Base-by-base conservation (phyloP, 2,329 filamentous ascomycete species). In the Penicillium sp. region DNA sequence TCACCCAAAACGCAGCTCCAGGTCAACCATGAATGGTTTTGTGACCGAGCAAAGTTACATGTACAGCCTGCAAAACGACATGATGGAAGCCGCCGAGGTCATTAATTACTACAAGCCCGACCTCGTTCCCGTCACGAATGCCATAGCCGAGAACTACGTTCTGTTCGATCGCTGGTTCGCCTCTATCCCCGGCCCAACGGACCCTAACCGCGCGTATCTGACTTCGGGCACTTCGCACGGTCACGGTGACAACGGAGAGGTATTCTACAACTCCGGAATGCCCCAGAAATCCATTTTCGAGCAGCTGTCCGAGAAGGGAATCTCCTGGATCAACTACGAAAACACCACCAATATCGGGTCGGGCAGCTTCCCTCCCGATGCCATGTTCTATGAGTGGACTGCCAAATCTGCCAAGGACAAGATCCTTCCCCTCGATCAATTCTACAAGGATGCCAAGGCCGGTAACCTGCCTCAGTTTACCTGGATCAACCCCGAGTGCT, bases 401-500 rank as follows among this genome's bases (percentile, higher is more conserved):
- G 55, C 63, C 5, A 58, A 60, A 4, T 68, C 65, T 30, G 70
- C 70, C 18, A 69, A 69, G 35, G 60, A 48, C 36, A 56, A 69
- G 33, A 69, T 74, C 38, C 61, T 69, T 16, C 66, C 70, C 1
- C 57, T 78, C 4, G 63, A 70, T 16, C 61, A 73, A 35, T 79
- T 79, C 58, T 79, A 74, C 60, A 55, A 57, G 4, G 77, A 79
- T 56, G 77, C 77, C 4, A 59, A 67, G 7, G 69, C 69, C 5
- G 76, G 77, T n/a, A 69, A 63, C 0, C 67, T 79, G 1, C 71
- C 76, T 5, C 64, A 69, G 36, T 75, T 79, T 48, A 75, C 71
- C 55, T 80, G 78, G 62, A 71, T 78, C 64, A 82, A 77, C 58
- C 75, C 77, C 4, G 74, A 76, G 53, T 79, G 80, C 68, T 79